Conservation (phyloP, 2,329 filamentous ascomycete genomes). For the Talaromyces marneffei region DNA sequence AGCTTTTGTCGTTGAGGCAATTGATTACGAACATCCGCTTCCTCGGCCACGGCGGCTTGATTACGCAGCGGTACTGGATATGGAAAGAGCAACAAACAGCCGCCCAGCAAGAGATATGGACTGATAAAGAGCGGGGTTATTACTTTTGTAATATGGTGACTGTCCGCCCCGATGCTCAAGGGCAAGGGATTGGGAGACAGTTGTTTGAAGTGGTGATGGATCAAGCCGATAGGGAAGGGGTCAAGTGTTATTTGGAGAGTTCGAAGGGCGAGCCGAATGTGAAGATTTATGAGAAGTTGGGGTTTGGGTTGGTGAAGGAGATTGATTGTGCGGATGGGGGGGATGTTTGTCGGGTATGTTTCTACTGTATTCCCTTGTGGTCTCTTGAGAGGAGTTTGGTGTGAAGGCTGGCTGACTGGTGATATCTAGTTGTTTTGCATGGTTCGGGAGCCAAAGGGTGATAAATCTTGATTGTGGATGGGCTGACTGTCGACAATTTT, state of each 20-base stretch:
- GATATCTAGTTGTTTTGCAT: conserved; percentile 14
- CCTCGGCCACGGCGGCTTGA: conserved; percentile 60
- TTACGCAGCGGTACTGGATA: conserved; percentile 62
- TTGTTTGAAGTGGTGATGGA: conserved; percentile 60
- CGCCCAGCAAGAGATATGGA: conserved; percentile 60
- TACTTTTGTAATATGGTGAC: conserved; percentile 74
- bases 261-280: conserved; percentile 63
- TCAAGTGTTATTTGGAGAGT: conserved; percentile 65
- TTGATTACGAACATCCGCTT: conserved; percentile 62
- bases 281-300: conserved; percentile 64
- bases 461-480: background rate
- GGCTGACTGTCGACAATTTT: no score
- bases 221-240: conserved; percentile 58
- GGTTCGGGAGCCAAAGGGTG: conserved; percentile 14
- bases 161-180: conserved; percentile 59
- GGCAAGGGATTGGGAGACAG: conserved; percentile 59
- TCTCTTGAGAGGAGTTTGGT: background rate
- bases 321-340: conserved; percentile 62
- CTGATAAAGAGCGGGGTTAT: conserved; percentile 56
- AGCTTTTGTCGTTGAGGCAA: conserved; percentile 62
- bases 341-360: conserved; percentile 46
- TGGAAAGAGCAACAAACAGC: conserved; percentile 63
- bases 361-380: background rate
- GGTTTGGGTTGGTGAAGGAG: conserved; percentile 59
- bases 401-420: background rate